A percentile compares a stretch with the other conserved stretches of the same genome.
These are phyloP conservation scores for Colletotrichum lentis DNA, from an alignment of 2,329 filamentous ascomycete species.

Conservation along the genomic window DNA sequence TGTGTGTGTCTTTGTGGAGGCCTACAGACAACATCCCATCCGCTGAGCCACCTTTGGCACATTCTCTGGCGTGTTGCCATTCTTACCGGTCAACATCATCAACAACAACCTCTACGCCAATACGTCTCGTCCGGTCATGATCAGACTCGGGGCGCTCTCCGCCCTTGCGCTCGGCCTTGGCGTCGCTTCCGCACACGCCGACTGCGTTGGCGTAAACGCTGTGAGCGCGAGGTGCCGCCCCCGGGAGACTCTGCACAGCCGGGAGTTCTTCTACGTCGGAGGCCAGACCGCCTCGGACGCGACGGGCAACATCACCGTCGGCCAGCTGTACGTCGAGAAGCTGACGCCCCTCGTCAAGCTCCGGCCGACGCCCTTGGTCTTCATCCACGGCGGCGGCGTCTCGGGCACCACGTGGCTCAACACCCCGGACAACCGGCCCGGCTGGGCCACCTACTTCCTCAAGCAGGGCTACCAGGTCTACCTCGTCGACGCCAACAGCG, in stretches of 20 bases:
- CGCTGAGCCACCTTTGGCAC: too few species aligned
- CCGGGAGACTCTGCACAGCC: constrained; percentile 33
- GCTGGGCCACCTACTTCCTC: constrained; percentile 54
- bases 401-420: constrained; percentile 48
- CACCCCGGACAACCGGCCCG: constrained; percentile 52
- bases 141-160: constrained; percentile 16
- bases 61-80: too few species aligned
- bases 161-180: constrained; percentile 21
- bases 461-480: constrained; percentile 52
- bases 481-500: constrained; percentile 50
- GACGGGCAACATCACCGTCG: constrained; percentile 40
- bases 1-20: too few species aligned
- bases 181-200: too few species aligned
- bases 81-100: too few species aligned
- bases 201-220: constrained; percentile 29
- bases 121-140: constrained; percentile 13
- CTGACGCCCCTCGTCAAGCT: constrained; percentile 42
- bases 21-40: too few species aligned
- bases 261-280: constrained; percentile 46
- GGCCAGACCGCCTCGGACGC: constrained; percentile 41
- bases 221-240: constrained; percentile 26
- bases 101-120: too few species aligned
- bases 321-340: constrained; percentile 47
- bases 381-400: constrained; percentile 46
- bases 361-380: constrained; percentile 44